Conservation (phyloP, 768 basidiomycete genomes). For the Russula compacta region DNA sequence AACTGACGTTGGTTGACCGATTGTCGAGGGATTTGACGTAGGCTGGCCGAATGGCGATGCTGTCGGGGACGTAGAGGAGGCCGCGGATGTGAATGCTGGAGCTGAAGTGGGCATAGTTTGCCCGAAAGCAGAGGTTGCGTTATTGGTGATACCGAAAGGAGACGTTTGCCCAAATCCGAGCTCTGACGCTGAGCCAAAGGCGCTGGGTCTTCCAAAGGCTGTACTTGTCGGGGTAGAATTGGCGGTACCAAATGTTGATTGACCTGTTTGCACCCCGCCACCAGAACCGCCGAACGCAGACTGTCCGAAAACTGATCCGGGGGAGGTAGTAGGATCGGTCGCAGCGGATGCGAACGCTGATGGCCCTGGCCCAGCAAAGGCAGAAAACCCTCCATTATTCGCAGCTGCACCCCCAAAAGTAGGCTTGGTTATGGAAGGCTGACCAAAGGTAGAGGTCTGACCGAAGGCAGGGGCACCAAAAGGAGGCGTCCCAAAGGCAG, state of each 20-base stretch:
- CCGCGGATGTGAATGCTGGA: conserved; percentile 1
- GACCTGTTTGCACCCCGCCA: conserved; percentile 1
- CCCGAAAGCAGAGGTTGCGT: conserved; percentile 4
- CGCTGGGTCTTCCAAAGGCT: conserved; percentile 29
- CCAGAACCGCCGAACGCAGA: conserved; percentile 10
- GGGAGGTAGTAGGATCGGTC: not conserved
- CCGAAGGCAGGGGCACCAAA: conserved; percentile 25
- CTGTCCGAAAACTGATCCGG: conserved; percentile 23
- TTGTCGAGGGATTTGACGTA: conserved; percentile 25
- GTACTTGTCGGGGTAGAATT: conserved; percentile 24
- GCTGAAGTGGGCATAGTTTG: conserved; percentile 1
- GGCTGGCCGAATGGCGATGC: conserved; percentile 17
- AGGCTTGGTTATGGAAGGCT: conserved; percentile 19
- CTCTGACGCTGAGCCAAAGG: conserved; percentile 18
- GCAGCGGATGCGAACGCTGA: conserved; percentile 13
- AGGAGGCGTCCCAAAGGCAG: conserved; percentile 31
- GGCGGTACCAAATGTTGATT: conserved; percentile 16
- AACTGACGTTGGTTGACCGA: conserved; percentile 26
- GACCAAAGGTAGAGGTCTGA: conserved; percentile 22
- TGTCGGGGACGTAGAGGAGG: not conserved
- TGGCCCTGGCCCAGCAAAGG: conserved; percentile 16
- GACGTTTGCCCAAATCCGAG: conserved; percentile 31
- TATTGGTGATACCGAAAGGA: not conserved
- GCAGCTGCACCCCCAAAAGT: not conserved
- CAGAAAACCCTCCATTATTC: conserved; percentile 14